Evolutionary conservation across 495 filamentous ascomycete species (phyloP).

Genomic region (Delitschia confertaspora): DNA sequence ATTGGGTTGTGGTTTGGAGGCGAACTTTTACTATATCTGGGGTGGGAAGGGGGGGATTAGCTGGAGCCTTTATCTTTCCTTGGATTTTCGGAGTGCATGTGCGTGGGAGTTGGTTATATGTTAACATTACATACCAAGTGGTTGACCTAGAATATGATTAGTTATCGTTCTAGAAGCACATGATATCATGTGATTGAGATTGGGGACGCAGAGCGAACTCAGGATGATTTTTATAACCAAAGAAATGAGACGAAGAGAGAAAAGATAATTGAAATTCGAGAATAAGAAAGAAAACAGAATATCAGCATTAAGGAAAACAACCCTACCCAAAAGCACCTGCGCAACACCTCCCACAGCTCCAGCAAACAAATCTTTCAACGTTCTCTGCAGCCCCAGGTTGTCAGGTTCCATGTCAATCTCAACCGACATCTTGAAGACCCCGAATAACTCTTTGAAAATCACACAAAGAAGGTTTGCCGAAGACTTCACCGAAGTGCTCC

Average conservation of each 20-base stretch:
- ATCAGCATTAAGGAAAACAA: neutral
- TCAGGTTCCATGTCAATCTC: conserved; percentile 1
- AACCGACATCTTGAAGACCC: neutral
- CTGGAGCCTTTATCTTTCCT: neutral
- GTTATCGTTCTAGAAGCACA: no score
- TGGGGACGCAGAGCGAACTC: no score
- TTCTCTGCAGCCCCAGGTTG: conserved; percentile 36
- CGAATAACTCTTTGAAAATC: neutral
- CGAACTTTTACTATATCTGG: conserved; percentile 96
- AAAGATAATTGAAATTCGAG: neutral
- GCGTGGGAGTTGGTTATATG: no score
- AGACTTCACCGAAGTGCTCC: no score
- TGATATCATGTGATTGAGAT: no score
- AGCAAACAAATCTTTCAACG: conserved; percentile 85
- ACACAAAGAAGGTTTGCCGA: neutral
- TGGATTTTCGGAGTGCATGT: no score
- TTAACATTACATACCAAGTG: conserved; percentile 68
- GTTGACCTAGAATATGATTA: conserved; percentile 60
- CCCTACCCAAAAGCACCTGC: conserved; percentile 87
- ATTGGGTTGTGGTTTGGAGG: conserved; percentile 77
- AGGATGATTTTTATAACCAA: no score
- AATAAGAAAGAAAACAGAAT: neutral
- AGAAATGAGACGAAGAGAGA: neutral
- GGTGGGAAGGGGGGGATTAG: neutral
- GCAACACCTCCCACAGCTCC: conserved; percentile 88